A percentile compares a stretch with the other conserved stretches of the same genome.
These are phyloP conservation scores for Colletotrichum tofieldiae DNA, from an alignment of 2,329 filamentous ascomycete genomes.

Conservation along the genomic window DNA sequence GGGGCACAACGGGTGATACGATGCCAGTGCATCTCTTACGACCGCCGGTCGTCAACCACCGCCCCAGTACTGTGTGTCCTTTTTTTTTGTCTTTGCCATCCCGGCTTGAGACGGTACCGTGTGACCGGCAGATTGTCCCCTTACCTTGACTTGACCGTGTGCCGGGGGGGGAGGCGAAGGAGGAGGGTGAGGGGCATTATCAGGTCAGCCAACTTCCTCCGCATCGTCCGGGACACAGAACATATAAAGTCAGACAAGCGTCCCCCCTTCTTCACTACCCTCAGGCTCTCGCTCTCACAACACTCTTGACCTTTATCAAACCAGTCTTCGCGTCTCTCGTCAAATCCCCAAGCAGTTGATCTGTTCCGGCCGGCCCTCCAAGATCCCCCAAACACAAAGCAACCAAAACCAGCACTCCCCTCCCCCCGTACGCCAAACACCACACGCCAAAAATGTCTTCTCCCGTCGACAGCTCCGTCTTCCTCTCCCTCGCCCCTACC, in stretches of 20 bases:
- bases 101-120: slow-evolving; percentile 19
- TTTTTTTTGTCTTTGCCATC: not conserved
- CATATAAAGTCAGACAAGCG: slow-evolving; percentile 35
- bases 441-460: slow-evolving; percentile 38
- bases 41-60: not conserved
- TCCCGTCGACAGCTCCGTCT: slow-evolving; percentile 50
- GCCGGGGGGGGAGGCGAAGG: slow-evolving; percentile 4
- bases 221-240: slow-evolving; percentile 6
- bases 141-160: not conserved
- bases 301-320: slow-evolving; percentile 22
- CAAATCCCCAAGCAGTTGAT: slow-evolving; percentile 33
- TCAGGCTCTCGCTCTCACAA: not conserved
- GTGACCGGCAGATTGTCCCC: slow-evolving; percentile 5
- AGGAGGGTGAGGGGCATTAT: slow-evolving; percentile 14
- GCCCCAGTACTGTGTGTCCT: not conserved
- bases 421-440: not conserved
- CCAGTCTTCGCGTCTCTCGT: slow-evolving; percentile 2
- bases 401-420: not conserved
- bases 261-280: not conserved
- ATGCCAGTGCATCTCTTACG: slow-evolving; percentile 4
- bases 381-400: not conserved
- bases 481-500: slow-evolving; percentile 73
- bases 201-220: slow-evolving; percentile 23
- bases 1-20: not conserved
- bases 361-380: slow-evolving; percentile 11